Conservation (phyloP, 2,329 filamentous ascomycete genomes). For the Cladophialophora bantiana region DNA sequence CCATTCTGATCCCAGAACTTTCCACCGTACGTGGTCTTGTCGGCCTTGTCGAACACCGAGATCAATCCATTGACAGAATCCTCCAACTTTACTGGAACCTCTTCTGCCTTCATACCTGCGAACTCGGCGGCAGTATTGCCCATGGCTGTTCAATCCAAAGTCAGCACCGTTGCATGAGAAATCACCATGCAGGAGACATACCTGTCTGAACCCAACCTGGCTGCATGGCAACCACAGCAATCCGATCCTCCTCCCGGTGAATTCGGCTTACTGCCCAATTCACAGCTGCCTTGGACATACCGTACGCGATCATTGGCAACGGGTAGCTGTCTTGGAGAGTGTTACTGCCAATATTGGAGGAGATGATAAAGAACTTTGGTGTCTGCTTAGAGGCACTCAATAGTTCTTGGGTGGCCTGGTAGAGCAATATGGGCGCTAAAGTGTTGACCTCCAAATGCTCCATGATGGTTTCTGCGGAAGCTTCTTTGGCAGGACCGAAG, state of each 20-base stretch:
- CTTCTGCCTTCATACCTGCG: slow-evolving; percentile 23
- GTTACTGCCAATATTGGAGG: slow-evolving; percentile 49
- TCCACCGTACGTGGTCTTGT: slow-evolving; percentile 31
- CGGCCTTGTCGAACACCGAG: slow-evolving; percentile 29
- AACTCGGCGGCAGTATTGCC: slow-evolving; percentile 23
- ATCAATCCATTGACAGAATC: slow-evolving; percentile 32
- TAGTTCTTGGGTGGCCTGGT: slow-evolving; percentile 48
- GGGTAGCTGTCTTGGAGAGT: slow-evolving; percentile 40
- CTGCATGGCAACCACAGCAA: slow-evolving; percentile 42
- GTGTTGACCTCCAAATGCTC: slow-evolving; percentile 54
- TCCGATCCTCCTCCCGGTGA: slow-evolving; percentile 37
- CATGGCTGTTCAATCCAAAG: slow-evolving; percentile 41
- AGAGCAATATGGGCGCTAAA: slow-evolving; percentile 43
- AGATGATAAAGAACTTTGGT: slow-evolving; percentile 50
- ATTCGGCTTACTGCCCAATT: slow-evolving; percentile 40
- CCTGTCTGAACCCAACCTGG: slow-evolving; percentile 46
- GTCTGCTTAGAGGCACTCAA: slow-evolving; percentile 40
- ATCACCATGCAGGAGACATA: slow-evolving; percentile 14
- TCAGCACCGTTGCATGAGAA: background rate
- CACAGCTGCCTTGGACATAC: slow-evolving; percentile 40
- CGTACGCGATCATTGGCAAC: slow-evolving; percentile 38
- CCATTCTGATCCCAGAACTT: slow-evolving; percentile 33
- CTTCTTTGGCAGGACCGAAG: slow-evolving; percentile 45
- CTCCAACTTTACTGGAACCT: slow-evolving; percentile 30
- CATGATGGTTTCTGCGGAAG: slow-evolving; percentile 48